Evolutionary conservation across 805 yeast genomes (phyloP).

Genomic region (Candida fluviatilis): DNA sequence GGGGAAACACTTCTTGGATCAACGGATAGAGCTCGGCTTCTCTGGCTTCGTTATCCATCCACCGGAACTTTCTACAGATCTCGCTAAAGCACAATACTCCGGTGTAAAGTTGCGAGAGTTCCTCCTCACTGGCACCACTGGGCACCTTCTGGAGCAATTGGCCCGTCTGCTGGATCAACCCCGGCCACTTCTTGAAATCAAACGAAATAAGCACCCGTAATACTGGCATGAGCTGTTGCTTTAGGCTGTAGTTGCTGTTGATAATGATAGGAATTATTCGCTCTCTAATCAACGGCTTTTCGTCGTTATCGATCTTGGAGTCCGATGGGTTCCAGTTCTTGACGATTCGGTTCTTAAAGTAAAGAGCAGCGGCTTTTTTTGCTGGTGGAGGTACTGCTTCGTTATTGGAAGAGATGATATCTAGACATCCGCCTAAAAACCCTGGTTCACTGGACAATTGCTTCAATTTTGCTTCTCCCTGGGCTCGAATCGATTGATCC

Average conservation of each 20-base stretch:
- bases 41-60: constrained; percentile 54
- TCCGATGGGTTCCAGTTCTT: constrained; percentile 52
- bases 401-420: constrained; percentile 43
- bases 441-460: constrained; percentile 60
- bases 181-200: constrained; percentile 36
- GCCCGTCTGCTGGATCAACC: constrained; percentile 29
- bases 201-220: constrained; percentile 28
- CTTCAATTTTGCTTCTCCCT: constrained; percentile 67
- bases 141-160: constrained; percentile 25
- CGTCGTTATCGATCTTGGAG: constrained; percentile 53
- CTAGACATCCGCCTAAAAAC: constrained; percentile 78
- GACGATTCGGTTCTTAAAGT: constrained; percentile 70
- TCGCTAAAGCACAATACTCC: constrained; percentile 72
- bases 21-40: constrained; percentile 36
- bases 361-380: constrained; percentile 73
- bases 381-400: constrained; percentile 28
- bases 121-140: constrained; percentile 11
- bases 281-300: constrained; percentile 68
- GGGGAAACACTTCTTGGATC: constrained; percentile 57
- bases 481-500: constrained; percentile 53
- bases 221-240: constrained; percentile 37
- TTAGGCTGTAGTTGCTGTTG: constrained; percentile 24
- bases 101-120: constrained; percentile 42
- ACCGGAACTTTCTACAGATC: constrained; percentile 65
- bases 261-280: constrained; percentile 64